These are phyloP conservation scores for Nothomitra cinnamomea DNA, from an alignment of 2,329 filamentous ascomycete genomes.

Conservation along the genomic window DNA sequence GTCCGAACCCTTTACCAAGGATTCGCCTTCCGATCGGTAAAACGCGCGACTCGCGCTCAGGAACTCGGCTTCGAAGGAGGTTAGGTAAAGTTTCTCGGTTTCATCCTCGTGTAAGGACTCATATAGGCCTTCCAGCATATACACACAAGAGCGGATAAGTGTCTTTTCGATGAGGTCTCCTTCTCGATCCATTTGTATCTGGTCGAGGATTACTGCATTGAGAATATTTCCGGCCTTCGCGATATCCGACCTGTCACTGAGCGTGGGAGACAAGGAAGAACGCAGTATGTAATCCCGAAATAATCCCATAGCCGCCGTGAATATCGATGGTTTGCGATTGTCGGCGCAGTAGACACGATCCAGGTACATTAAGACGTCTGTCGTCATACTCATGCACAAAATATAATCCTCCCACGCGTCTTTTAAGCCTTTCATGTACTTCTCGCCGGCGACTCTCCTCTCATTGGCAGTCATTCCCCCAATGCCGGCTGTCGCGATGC, in stretches of 20 bases:
- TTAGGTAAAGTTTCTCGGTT: slow-evolving; percentile 65
- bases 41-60: slow-evolving; percentile 53
- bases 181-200: slow-evolving; percentile 81
- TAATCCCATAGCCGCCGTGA: slow-evolving; percentile 65
- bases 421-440: slow-evolving; percentile 60
- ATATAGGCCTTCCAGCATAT: slow-evolving; percentile 82
- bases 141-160: slow-evolving; percentile 64
- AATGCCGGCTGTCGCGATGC: slow-evolving; percentile 28
- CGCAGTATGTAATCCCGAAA: slow-evolving; percentile 77
- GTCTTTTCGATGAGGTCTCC: slow-evolving; percentile 77
- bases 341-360: slow-evolving; percentile 71
- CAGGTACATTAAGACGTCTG: slow-evolving; percentile 81
- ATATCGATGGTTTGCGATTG: slow-evolving; percentile 59
- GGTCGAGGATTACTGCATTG: slow-evolving; percentile 68
- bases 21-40: slow-evolving; percentile 59
- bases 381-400: slow-evolving; percentile 88
- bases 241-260: slow-evolving; percentile 24
- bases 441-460: slow-evolving; percentile 62
- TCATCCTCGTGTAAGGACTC: slow-evolving; percentile 65
- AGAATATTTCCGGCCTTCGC: slow-evolving; percentile 54
- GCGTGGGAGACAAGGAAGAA: slow-evolving; percentile 37
- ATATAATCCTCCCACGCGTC: slow-evolving; percentile 79
- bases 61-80: slow-evolving; percentile 66
- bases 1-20: slow-evolving; percentile 59
- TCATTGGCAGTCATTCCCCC: slow-evolving; percentile 54